Conservation (phyloP, 2,329 filamentous ascomycete species). For the Zelopaecilomyces penicillatus region DNA sequence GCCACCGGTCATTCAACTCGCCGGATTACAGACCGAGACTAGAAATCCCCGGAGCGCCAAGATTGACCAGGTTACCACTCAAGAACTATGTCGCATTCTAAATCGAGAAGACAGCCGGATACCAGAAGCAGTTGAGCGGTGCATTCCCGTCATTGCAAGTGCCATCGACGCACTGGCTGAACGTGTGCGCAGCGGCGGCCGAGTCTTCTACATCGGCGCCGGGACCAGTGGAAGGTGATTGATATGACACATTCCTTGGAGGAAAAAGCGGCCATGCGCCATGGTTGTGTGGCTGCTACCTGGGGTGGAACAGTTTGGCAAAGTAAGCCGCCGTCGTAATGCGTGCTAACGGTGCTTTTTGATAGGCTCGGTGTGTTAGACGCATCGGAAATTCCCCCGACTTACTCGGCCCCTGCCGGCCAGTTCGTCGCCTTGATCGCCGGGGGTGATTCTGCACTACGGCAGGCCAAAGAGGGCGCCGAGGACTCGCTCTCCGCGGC, state of each 20-base stretch:
- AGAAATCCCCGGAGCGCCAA: conserved; percentile 10
- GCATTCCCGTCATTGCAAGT: conserved; percentile 10
- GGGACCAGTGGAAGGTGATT: conserved; percentile 34
- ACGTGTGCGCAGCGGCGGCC: conserved; percentile 10
- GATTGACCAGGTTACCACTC: conserved; percentile 11
- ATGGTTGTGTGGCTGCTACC: no score
- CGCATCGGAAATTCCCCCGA: conserved; percentile 34
- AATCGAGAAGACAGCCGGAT: conserved; percentile 11
- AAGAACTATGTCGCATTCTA: conserved; percentile 14
- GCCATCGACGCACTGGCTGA: conserved; percentile 11
- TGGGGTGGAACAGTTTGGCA: no score
- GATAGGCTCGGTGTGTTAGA: conserved; percentile 30
- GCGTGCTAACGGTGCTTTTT: not conserved
- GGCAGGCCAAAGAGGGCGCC: conserved; percentile 31
- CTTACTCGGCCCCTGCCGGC: conserved; percentile 27
- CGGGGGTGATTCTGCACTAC: conserved; percentile 31
- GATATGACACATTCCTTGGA: no score
- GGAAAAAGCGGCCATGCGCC: no score
- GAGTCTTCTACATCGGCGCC: conserved; percentile 24
- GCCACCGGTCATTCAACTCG: conserved; percentile 5
- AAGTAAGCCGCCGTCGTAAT: no score
- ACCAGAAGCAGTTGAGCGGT: conserved; percentile 11
- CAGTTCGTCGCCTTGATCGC: conserved; percentile 35
- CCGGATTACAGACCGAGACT: conserved; percentile 11
- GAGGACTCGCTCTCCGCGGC: conserved; percentile 28